phyloP scores from a whole-genome alignment of 352 stramenopile genomes.

The Pythium phragmitis region DNA sequence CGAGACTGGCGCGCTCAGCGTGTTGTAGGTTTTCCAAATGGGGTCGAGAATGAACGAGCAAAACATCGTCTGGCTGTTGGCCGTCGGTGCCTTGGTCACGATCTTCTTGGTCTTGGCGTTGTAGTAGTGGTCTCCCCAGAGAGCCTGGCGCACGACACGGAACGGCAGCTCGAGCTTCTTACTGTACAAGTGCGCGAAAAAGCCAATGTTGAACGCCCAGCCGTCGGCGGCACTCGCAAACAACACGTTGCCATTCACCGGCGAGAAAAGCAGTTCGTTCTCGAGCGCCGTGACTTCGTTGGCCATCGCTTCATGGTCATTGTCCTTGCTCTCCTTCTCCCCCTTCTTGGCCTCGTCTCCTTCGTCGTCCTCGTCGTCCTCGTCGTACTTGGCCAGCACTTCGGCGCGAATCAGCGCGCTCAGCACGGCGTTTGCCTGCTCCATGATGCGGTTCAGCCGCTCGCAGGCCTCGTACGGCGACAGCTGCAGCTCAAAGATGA shows the following conservation, averaged over 20 bases:
- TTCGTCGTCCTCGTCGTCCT: constrained; percentile 27
- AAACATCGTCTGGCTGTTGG: constrained; percentile 88
- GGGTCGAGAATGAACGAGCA: constrained; percentile 90
- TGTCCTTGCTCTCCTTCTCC: constrained; percentile 7
- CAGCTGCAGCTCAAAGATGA: constrained; percentile 93
- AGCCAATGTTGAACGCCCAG: constrained; percentile 91
- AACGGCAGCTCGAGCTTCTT: constrained; percentile 71
- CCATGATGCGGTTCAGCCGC: constrained; percentile 90
- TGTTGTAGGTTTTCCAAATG: constrained; percentile 89
- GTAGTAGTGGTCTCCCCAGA: constrained; percentile 93
- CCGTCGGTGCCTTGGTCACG: constrained; percentile 68
- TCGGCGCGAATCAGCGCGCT: constrained; percentile 83
- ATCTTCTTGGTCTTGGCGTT: constrained; percentile 91
- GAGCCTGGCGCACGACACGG: constrained; percentile 60
- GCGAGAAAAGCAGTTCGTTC: constrained; percentile 84
- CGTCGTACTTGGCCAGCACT: constrained; percentile 69
- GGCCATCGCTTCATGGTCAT: constrained; percentile 40
- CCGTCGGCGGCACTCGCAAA: constrained; percentile 92
- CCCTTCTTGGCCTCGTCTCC: constrained; percentile 18
- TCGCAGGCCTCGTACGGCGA: constrained; percentile 92
- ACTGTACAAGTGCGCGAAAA: constrained; percentile 72
- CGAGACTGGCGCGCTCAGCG: constrained; percentile 40
- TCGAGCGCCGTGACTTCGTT: constrained; percentile 68
- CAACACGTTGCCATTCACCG: constrained; percentile 89
- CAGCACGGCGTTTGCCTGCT: constrained; percentile 86